Conservation (phyloP, 148 eudicot species). For the Drosera capensis region DNA sequence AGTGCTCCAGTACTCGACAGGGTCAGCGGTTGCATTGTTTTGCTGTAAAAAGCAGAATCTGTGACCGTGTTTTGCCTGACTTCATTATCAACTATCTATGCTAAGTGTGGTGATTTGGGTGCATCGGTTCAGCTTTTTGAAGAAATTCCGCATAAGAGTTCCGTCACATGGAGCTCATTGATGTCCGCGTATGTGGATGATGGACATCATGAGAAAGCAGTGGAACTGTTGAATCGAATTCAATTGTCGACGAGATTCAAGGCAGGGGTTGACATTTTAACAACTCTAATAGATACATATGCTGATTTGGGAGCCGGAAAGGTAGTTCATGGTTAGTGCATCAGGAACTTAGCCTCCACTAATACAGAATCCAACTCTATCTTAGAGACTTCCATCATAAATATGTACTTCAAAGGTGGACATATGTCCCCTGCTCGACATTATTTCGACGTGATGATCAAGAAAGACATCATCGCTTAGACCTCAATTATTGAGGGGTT, state of each 20-base stretch:
- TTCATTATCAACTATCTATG: slow-evolving; percentile 30
- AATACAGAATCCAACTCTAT: slow-evolving; percentile 7
- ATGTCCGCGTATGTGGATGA: slow-evolving; percentile 20
- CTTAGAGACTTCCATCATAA: slow-evolving; percentile 19
- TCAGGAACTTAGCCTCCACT: slow-evolving; percentile 11
- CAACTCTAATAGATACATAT: slow-evolving; percentile 26
- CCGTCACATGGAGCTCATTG: slow-evolving; percentile 24
- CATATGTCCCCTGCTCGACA: slow-evolving; percentile 11
- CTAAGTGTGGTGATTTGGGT: slow-evolving; percentile 29
- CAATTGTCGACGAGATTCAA: slow-evolving; percentile 9
- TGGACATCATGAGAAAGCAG: slow-evolving; percentile 18
- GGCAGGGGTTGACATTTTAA: slow-evolving; percentile 12
- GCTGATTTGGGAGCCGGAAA: slow-evolving; percentile 38
- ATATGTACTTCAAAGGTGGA: slow-evolving; percentile 17
- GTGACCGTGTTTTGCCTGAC: slow-evolving; percentile 27
- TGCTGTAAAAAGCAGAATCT: slow-evolving; percentile 29
- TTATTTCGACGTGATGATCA: slow-evolving; percentile 17
- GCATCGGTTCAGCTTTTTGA: slow-evolving; percentile 20
- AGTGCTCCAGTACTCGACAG: slow-evolving; percentile 13
- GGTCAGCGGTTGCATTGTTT: slow-evolving; percentile 37
- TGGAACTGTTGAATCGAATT: slow-evolving; percentile 19
- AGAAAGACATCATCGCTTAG: slow-evolving; percentile 29
- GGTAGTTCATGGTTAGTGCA: slow-evolving; percentile 28
- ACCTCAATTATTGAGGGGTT: slow-evolving; percentile 47
- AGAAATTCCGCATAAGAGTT: slow-evolving; percentile 17